Conservation (phyloP, 2,329 filamentous ascomycete species). For the Sporothrix schenckii region DNA sequence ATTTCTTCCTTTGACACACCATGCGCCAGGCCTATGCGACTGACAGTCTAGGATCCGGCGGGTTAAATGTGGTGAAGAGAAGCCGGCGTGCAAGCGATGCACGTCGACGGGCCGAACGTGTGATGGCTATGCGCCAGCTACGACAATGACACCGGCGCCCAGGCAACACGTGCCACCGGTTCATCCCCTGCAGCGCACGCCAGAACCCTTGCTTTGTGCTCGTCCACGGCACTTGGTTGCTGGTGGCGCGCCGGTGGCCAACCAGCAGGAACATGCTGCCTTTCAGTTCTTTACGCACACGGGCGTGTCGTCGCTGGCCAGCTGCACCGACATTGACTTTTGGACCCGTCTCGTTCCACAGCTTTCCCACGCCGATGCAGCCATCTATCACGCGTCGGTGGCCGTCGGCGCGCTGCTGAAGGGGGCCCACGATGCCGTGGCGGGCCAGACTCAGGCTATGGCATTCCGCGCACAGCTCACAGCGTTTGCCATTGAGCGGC, state of each 20-base stretch:
- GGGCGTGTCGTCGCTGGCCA: constrained; percentile 2
- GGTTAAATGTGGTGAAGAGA: constrained; percentile 25
- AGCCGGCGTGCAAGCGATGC: constrained; percentile 24
- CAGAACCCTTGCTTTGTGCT: background rate
- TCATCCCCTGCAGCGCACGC: background rate
- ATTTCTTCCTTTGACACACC: no score
- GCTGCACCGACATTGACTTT: constrained; percentile 16
- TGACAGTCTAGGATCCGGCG: constrained; percentile 8
- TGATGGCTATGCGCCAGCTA: constrained; percentile 21
- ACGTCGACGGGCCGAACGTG: constrained; percentile 23
- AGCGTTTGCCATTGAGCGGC: constrained; percentile 3
- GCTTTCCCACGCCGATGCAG: constrained; percentile 1
- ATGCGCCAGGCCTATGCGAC: background rate
- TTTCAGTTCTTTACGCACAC: constrained; percentile 23
- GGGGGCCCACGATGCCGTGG: background rate
- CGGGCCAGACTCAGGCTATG: no score
- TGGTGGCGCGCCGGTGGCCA: background rate
- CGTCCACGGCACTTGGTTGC: background rate
- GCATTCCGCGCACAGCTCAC: background rate
- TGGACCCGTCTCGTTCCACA: constrained; percentile 26
- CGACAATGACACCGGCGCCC: background rate
- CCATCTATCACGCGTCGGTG: constrained; percentile 20
- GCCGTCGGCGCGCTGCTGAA: constrained; percentile 16
- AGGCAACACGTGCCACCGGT: background rate
- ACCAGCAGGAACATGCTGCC: background rate